A percentile compares a stretch with the other conserved stretches of the same genome.
Conservation (phyloP, 176 grass and related monocot species). For the Carex parvula region DNA sequence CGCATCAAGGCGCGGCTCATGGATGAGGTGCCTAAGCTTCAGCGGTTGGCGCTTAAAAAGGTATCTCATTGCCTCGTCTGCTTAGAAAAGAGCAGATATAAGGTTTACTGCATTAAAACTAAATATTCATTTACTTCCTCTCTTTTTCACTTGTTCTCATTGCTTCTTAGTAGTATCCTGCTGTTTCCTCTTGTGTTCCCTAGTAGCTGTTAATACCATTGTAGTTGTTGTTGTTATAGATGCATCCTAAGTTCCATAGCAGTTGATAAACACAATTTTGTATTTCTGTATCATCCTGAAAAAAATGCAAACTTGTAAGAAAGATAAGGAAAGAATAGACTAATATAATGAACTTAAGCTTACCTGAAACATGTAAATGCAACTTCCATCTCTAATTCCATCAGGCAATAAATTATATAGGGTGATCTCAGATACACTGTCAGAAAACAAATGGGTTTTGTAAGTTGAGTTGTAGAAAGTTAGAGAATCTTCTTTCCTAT, state of each 20-base stretch:
- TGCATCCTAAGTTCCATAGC: background rate
- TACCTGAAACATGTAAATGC: background rate
- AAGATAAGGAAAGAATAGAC: background rate
- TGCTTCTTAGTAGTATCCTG: background rate
- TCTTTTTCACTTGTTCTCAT: background rate
- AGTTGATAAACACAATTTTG: background rate
- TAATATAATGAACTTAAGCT: background rate
- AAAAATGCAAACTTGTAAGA: background rate
- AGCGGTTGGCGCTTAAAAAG: too few relatives aligned
- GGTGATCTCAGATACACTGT: background rate
- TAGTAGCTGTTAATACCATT: background rate
- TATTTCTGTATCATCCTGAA: background rate
- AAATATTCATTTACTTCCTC: background rate
- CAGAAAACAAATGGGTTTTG: background rate
- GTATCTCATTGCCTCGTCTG: background rate
- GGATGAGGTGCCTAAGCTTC: too few relatives aligned
- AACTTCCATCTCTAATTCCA: background rate
- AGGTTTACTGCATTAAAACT: background rate
- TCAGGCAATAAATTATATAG: background rate
- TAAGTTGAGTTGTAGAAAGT: constrained; percentile 4
- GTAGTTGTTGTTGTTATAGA: background rate
- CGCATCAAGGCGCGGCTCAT: too few relatives aligned
- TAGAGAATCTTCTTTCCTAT: background rate
- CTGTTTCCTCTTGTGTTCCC: background rate
- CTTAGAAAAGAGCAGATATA: background rate